A percentile compares a stretch with the other conserved stretches of the same genome.
These are phyloP conservation scores for Aspergillus olivimuriae DNA, from an alignment of 495 filamentous ascomycete species.

Conservation along the genomic window DNA sequence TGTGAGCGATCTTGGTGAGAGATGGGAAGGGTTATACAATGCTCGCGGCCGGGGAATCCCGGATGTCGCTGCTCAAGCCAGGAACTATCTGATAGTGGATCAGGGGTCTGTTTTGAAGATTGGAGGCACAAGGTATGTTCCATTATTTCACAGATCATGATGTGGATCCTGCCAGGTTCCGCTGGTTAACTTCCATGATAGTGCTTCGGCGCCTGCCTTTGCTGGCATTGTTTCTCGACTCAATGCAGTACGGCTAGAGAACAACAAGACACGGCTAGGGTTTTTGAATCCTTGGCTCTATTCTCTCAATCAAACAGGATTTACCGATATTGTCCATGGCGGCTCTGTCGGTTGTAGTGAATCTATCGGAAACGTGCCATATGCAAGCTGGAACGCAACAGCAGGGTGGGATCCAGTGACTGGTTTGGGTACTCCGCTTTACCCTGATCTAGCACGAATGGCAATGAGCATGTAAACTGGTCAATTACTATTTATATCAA, in stretches of 20 bases:
- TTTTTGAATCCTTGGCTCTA: slow-evolving; percentile 66
- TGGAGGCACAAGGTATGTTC: slow-evolving; percentile 38
- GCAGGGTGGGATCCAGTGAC: slow-evolving; percentile 44
- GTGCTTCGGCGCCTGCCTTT: slow-evolving; percentile 48
- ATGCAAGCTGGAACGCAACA: slow-evolving; percentile 57
- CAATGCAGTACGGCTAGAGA: slow-evolving; percentile 48
- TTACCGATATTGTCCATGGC: slow-evolving; percentile 53
- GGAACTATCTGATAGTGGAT: slow-evolving; percentile 34
- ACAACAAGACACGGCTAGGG: slow-evolving; percentile 44
- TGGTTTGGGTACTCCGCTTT: slow-evolving; percentile 27
- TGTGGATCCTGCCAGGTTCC: too few relatives aligned
- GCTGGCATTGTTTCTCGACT: slow-evolving; percentile 49
- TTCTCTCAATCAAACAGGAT: slow-evolving; percentile 32
- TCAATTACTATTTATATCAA: too few relatives aligned
- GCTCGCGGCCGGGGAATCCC: slow-evolving; percentile 62
- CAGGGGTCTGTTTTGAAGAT: slow-evolving; percentile 27
- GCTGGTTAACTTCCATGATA: slow-evolving; percentile 2
- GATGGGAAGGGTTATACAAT: slow-evolving; percentile 48
- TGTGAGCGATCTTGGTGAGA: slow-evolving; percentile 32
- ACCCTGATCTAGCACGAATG: slow-evolving; percentile 18
- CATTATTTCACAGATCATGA: slow-evolving; percentile 5
- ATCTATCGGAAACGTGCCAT: slow-evolving; percentile 28
- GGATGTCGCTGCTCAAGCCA: slow-evolving; percentile 57
- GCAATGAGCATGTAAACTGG: slow-evolving; percentile 1
- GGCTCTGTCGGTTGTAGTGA: slow-evolving; percentile 49